These are phyloP conservation scores for Diplodia intermedia DNA, from an alignment of 2,329 filamentous ascomycete genomes.

Conservation along the genomic window DNA sequence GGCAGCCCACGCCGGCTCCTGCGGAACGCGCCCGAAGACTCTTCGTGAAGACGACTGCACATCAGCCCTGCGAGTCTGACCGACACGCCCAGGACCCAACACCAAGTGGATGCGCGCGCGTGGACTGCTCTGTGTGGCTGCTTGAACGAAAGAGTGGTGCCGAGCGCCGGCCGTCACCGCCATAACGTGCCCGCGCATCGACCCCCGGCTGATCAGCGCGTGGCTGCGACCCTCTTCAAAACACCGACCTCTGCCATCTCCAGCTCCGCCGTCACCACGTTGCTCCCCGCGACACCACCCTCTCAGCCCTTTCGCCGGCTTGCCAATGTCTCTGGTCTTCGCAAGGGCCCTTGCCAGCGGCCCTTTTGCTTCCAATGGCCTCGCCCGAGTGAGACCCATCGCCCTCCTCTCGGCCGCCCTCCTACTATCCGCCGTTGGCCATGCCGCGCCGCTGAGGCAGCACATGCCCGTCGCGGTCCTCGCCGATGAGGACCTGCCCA, in stretches of 20 bases:
- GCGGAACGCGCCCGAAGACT: background rate
- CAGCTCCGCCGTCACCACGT: conserved; percentile 5
- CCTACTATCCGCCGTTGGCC: conserved; percentile 44
- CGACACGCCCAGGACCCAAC: conserved; percentile 8
- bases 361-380: conserved; percentile 41
- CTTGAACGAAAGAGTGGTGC: background rate
- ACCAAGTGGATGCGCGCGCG: conserved; percentile 25
- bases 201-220: conserved; percentile 2
- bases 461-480: conserved; percentile 39
- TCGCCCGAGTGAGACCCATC: conserved; percentile 36
- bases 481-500: conserved; percentile 41
- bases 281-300: conserved; percentile 17
- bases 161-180: conserved; percentile 14
- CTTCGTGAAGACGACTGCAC: background rate
- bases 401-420: conserved; percentile 43
- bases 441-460: conserved; percentile 43
- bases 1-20: background rate
- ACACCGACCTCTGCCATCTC: conserved; percentile 19
- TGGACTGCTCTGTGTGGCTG: conserved; percentile 16
- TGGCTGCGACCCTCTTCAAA: conserved; percentile 25
- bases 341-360: conserved; percentile 31
- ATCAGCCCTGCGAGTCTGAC: conserved; percentile 2
- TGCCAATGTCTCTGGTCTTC: conserved; percentile 31
- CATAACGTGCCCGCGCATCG: conserved; percentile 15
- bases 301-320: conserved; percentile 19